Conservation (phyloP, 768 basidiomycete species). For the Tricholoma matsutake region DNA sequence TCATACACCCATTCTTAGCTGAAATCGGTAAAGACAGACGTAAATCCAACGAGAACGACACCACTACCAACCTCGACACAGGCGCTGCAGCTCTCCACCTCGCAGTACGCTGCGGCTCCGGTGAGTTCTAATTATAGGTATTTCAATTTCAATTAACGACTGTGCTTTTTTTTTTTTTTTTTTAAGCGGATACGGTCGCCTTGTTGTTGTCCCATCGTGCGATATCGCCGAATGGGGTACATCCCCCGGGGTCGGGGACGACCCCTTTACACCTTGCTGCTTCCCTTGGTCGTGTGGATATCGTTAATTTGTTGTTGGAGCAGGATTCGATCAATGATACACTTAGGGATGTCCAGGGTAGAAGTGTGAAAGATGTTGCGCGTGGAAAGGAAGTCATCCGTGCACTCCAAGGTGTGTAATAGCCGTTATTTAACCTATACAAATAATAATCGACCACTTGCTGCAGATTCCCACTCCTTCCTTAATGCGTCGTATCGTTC, state of each 20-base stretch:
- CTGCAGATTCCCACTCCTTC: constrained; percentile 66
- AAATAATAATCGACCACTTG: no score
- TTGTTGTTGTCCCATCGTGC: constrained; percentile 69
- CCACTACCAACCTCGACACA: constrained; percentile 45
- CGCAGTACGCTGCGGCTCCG: constrained; percentile 76
- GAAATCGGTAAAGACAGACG: constrained; percentile 70
- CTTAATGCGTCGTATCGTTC: constrained; percentile 74
- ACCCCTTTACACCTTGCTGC: constrained; percentile 69
- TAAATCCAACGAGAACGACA: constrained; percentile 35
- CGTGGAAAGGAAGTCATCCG: constrained; percentile 61
- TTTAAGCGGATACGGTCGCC: constrained; percentile 59
- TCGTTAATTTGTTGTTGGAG: constrained; percentile 73
- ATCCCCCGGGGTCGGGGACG: constrained; percentile 73
- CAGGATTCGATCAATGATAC: constrained; percentile 83
- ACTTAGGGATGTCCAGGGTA: constrained; percentile 60
- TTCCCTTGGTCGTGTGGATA: constrained; percentile 66
- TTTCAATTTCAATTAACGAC: no score
- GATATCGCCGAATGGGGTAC: constrained; percentile 75
- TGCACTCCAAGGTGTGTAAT: constrained; percentile 68
- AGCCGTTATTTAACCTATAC: no score
- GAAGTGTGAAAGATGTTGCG: constrained; percentile 71
- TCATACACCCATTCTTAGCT: constrained; percentile 78
- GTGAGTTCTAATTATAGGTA: constrained; percentile 36
- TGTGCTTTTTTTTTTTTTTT: neutral
- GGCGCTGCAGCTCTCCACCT: constrained; percentile 78